Evolutionary conservation across 805 yeast species (phyloP).

Genomic region (Zygoascus flipseniorum): DNA sequence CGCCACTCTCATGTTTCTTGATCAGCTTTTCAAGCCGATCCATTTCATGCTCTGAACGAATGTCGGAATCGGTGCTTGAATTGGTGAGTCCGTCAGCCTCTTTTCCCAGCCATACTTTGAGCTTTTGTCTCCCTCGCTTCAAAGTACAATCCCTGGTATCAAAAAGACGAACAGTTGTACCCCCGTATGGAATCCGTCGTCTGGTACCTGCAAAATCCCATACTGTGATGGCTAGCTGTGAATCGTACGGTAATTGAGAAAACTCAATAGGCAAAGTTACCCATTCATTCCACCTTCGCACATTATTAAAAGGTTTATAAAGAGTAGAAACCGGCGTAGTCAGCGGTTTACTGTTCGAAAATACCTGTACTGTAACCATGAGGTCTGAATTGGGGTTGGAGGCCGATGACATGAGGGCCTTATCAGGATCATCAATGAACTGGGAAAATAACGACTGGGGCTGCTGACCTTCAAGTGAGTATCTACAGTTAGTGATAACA

Average conservation of each 20-base stretch:
- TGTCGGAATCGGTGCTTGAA: slow-evolving; percentile 22
- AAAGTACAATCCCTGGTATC: slow-evolving; percentile 47
- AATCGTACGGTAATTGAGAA: slow-evolving; percentile 57
- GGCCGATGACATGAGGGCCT: slow-evolving; percentile 22
- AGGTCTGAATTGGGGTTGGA: slow-evolving; percentile 23
- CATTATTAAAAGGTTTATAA: slow-evolving; percentile 37
- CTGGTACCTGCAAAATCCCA: slow-evolving; percentile 60
- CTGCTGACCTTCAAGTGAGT: slow-evolving; percentile 38
- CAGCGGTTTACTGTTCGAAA: slow-evolving; percentile 37
- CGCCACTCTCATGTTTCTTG: slow-evolving; percentile 61
- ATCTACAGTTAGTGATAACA: slow-evolving; percentile 15
- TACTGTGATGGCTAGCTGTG: slow-evolving; percentile 51
- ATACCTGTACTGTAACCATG: slow-evolving; percentile 39
- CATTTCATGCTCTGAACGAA: slow-evolving; percentile 27
- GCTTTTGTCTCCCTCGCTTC: slow-evolving; percentile 61
- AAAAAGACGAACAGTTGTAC: slow-evolving; percentile 52
- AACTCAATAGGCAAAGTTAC: slow-evolving; percentile 62
- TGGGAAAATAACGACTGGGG: slow-evolving; percentile 38
- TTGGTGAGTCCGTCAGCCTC: slow-evolving; percentile 26
- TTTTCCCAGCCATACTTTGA: slow-evolving; percentile 36
- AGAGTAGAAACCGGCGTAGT: slow-evolving; percentile 43
- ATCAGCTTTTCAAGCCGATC: slow-evolving; percentile 45
- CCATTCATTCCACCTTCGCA: slow-evolving; percentile 63
- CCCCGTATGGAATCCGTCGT: slow-evolving; percentile 44
- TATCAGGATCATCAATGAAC: slow-evolving; percentile 39